These are phyloP conservation scores for Echites panduratus DNA, from an alignment of 257 asterid species.

Conservation along the genomic window DNA sequence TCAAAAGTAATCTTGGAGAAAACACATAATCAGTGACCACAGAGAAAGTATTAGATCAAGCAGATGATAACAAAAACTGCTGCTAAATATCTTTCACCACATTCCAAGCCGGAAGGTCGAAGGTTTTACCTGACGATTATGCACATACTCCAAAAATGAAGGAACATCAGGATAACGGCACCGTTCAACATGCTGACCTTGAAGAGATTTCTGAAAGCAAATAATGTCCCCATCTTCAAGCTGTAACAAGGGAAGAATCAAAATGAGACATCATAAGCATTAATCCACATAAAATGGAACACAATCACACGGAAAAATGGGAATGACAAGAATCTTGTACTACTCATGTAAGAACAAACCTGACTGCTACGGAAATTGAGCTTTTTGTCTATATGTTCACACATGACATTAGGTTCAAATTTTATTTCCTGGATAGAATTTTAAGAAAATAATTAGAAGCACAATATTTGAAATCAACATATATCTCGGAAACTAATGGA, in stretches of 20 bases:
- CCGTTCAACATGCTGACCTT: constrained; percentile 37
- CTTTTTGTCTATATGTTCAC: constrained; percentile 62
- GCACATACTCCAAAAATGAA: constrained; percentile 67
- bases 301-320: neutral
- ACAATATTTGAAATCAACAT: neutral
- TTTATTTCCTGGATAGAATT: constrained; percentile 55
- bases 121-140: constrained; percentile 62
- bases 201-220: constrained; percentile 61
- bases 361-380: constrained; percentile 49
- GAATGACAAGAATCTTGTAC: neutral
- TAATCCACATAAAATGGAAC: neutral
- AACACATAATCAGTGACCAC: neutral
- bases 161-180: constrained; percentile 63
- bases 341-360: constrained; percentile 28
- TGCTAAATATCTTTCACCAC: neutral
- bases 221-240: constrained; percentile 82
- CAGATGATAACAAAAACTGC: neutral
- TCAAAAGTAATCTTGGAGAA: neutral
- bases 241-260: constrained; percentile 29
- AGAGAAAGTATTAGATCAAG: neutral
- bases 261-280: constrained; percentile 9
- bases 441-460: constrained; percentile 8
- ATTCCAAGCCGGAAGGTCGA: neutral
- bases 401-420: constrained; percentile 72
- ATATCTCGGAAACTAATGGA: neutral